phyloP scores from a whole-genome alignment of 2,329 filamentous ascomycete genomes.

The Boeremia exigua region DNA sequence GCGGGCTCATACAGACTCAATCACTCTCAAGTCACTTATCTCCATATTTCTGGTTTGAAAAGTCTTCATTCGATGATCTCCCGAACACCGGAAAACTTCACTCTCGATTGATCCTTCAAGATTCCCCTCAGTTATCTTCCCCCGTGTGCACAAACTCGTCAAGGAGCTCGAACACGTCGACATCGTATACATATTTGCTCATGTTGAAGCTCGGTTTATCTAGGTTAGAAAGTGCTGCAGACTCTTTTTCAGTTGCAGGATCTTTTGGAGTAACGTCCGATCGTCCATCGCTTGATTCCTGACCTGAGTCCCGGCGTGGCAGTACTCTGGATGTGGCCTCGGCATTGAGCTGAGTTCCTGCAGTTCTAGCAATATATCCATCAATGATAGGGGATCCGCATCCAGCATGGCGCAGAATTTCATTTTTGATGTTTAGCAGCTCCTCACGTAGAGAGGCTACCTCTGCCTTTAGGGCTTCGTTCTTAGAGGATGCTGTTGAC shows the following conservation, averaged over 20 bases:
- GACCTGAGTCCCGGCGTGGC: background rate
- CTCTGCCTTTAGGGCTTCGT: constrained; percentile 43
- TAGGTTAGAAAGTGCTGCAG: background rate
- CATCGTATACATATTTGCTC: background rate
- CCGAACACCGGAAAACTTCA: no score
- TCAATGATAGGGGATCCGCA: constrained; percentile 46
- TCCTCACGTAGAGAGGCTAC: constrained; percentile 42
- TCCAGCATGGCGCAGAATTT: constrained; percentile 43
- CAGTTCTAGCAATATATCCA: constrained; percentile 43
- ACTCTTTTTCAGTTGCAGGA: background rate
- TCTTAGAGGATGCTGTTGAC: constrained; percentile 44
- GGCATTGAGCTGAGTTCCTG: constrained; percentile 39
- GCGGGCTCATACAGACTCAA: background rate
- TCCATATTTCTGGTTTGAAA: background rate
- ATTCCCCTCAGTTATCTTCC: no score
- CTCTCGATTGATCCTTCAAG: no score
- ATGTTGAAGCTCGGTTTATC: background rate
- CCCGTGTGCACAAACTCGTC: no score
- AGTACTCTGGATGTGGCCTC: constrained; percentile 11
- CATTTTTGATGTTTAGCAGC: constrained; percentile 44
- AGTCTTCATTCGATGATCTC: background rate
- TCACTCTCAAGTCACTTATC: background rate
- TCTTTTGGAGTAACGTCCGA: background rate
- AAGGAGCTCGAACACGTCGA: no score
- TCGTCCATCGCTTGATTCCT: background rate